Percentiles rank a stretch among this genome's conserved stretches.
phyloP scores from a whole-genome alignment of 805 yeast species.

The Kuraishia borneana region DNA sequence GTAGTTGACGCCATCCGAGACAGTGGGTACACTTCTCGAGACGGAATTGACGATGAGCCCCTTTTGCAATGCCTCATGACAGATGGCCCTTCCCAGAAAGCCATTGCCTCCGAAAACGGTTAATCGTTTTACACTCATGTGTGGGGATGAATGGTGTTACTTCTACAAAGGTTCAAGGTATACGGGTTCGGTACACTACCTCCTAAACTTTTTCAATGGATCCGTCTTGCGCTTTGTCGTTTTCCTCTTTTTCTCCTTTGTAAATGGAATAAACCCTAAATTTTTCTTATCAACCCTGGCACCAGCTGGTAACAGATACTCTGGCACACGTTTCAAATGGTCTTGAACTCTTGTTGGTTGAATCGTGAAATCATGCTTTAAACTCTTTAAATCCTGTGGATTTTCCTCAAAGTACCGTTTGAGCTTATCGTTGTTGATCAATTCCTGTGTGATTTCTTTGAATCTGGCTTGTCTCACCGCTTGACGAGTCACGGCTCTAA shows the following conservation, averaged over 20 bases:
- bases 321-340: slow-evolving; percentile 88
- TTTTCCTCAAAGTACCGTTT: slow-evolving; percentile 95
- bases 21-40: slow-evolving; percentile 19
- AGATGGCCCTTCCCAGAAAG: slow-evolving; percentile 55
- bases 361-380: slow-evolving; percentile 86
- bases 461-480: slow-evolving; percentile 90
- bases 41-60: slow-evolving; percentile 63
- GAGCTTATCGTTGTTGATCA: slow-evolving; percentile 79
- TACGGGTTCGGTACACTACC: slow-evolving; percentile 5
- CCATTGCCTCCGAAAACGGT: slow-evolving; percentile 88
- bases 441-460: slow-evolving; percentile 77
- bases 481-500: slow-evolving; percentile 83
- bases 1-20: slow-evolving; percentile 45
- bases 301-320: slow-evolving; percentile 75
- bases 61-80: slow-evolving; percentile 49
- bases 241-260: slow-evolving; percentile 29
- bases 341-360: slow-evolving; percentile 75
- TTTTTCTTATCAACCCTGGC: slow-evolving; percentile 47
- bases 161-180: background rate
- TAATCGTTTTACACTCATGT: slow-evolving; percentile 4
- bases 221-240: slow-evolving; percentile 31
- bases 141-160: background rate
- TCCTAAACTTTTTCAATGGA: slow-evolving; percentile 34
- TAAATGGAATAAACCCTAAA: slow-evolving; percentile 67
- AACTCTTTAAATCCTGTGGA: slow-evolving; percentile 81